Conservation (phyloP, 805 yeast genomes). For the Lipomyces sp. region DNA sequence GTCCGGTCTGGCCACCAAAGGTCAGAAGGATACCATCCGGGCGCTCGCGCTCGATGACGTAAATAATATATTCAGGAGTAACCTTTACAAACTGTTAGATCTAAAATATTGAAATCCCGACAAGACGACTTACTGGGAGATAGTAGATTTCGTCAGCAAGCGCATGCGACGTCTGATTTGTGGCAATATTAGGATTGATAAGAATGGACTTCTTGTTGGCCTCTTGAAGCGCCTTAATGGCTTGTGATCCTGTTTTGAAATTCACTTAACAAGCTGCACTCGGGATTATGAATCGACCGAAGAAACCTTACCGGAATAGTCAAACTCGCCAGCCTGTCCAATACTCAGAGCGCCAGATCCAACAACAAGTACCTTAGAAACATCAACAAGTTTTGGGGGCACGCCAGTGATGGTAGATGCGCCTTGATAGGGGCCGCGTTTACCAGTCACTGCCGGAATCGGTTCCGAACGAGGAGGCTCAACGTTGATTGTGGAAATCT, state of each 20-base stretch:
- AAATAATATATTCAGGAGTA: constrained; percentile 91
- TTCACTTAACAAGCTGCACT: no score
- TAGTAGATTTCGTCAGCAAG: constrained; percentile 95
- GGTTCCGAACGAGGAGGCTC: neutral
- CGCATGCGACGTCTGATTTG: constrained; percentile 97
- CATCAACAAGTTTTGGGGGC: constrained; percentile 58
- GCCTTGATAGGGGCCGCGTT: constrained; percentile 23
- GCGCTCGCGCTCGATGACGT: constrained; percentile 90
- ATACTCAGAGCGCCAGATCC: constrained; percentile 98
- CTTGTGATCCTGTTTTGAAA: constrained; percentile 76
- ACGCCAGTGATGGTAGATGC: constrained; percentile 21
- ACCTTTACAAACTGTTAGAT: constrained; percentile 34
- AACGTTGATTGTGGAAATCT: no score
- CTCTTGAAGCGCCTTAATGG: constrained; percentile 96
- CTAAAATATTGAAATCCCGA: neutral
- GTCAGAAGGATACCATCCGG: constrained; percentile 96
- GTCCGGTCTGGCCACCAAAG: constrained; percentile 97
- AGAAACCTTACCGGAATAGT: constrained; percentile 73
- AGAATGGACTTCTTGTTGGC: constrained; percentile 94
- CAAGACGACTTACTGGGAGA: constrained; percentile 63
- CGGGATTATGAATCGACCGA: neutral
- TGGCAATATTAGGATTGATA: constrained; percentile 97
- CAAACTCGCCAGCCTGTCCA: constrained; percentile 99
- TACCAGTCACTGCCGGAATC: constrained; percentile 11
- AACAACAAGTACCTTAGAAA: constrained; percentile 79